Percentiles rank a stretch among this genome's conserved stretches.
phyloP scores from a whole-genome alignment of 495 filamentous ascomycete species.

The Friedmanniomyces endolithicus region DNA sequence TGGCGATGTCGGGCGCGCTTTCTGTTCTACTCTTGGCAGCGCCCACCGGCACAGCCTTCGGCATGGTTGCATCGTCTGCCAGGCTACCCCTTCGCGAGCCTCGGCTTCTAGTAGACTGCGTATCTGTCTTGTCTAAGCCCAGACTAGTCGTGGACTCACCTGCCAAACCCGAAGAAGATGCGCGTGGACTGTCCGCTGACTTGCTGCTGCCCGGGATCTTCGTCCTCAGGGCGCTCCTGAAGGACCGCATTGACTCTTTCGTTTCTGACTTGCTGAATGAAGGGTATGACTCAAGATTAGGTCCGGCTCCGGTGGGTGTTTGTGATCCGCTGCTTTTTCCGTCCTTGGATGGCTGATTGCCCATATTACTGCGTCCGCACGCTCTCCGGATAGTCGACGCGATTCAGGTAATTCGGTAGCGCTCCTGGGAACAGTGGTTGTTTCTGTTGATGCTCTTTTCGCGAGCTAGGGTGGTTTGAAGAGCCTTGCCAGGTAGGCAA shows the following conservation, averaged over 20 bases:
- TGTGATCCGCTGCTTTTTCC: conserved; percentile 32
- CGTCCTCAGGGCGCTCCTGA: conserved; percentile 58
- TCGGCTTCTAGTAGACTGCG: conserved; percentile 62
- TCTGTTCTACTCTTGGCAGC: conserved; percentile 21
- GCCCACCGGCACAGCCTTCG: conserved; percentile 25
- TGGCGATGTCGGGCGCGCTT: conserved; percentile 32
- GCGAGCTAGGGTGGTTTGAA: conserved; percentile 44
- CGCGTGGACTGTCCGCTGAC: conserved; percentile 66
- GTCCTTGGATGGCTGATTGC: conserved; percentile 82
- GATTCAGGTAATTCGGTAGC: not conserved
- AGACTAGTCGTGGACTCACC: conserved; percentile 34
- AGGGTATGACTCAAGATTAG: conserved; percentile 59
- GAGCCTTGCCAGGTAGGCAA: conserved; percentile 43
- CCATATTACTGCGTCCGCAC: conserved; percentile 45
- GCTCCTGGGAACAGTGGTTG: not conserved
- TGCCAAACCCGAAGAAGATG: conserved; percentile 51
- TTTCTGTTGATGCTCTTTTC: not conserved
- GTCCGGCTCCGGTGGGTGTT: conserved; percentile 30
- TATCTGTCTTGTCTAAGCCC: conserved; percentile 43
- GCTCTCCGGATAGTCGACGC: not conserved
- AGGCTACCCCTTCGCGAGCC: conserved; percentile 47
- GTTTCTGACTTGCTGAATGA: conserved; percentile 92
- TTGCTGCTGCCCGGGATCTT: conserved; percentile 61
- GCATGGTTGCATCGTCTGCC: conserved; percentile 34
- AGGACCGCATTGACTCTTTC: conserved; percentile 80